Conservation (phyloP, 768 basidiomycete genomes). For the Suillus ampliporus region DNA sequence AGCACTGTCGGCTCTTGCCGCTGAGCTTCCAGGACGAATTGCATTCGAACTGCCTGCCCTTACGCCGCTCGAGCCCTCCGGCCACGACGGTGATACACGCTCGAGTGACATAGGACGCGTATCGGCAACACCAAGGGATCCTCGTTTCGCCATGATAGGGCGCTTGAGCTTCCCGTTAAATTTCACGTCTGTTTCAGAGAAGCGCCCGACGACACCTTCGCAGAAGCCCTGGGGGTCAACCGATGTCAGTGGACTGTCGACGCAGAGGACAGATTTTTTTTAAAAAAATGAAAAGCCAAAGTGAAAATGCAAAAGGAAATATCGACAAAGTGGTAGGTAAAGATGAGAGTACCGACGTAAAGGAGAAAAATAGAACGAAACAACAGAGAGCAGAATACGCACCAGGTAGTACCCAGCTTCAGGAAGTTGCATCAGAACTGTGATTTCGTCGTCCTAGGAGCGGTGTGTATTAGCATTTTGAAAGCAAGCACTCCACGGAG, state of each 20-base stretch:
- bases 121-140: conserved; percentile 24
- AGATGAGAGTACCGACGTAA: not conserved
- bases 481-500: not conserved
- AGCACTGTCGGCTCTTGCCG: not conserved
- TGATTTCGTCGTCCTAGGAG: conserved; percentile 76
- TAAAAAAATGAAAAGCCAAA: not conserved
- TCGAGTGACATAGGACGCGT: conserved; percentile 3
- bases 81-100: conserved; percentile 2
- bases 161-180: conserved; percentile 81
- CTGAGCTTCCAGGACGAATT: conserved; percentile 3
- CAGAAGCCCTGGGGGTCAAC: conserved; percentile 68
- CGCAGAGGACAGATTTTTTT: conserved; percentile 4
- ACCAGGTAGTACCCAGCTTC: conserved; percentile 70
- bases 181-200: conserved; percentile 63
- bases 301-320: not conserved
- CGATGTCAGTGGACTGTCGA: not conserved
- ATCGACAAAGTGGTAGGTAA: not conserved
- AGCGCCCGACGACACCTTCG: conserved; percentile 85
- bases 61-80: not conserved
- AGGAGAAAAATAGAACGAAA: conserved; percentile 5
- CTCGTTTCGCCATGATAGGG: conserved; percentile 76
- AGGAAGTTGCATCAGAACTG: conserved; percentile 72
- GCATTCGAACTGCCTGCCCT: conserved; percentile 2
- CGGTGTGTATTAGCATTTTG: not conserved
- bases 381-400: conserved; percentile 29